These are phyloP conservation scores for Wickerhamomyces sydowiorum DNA, from an alignment of 805 yeast genomes.

Conservation along the genomic window DNA sequence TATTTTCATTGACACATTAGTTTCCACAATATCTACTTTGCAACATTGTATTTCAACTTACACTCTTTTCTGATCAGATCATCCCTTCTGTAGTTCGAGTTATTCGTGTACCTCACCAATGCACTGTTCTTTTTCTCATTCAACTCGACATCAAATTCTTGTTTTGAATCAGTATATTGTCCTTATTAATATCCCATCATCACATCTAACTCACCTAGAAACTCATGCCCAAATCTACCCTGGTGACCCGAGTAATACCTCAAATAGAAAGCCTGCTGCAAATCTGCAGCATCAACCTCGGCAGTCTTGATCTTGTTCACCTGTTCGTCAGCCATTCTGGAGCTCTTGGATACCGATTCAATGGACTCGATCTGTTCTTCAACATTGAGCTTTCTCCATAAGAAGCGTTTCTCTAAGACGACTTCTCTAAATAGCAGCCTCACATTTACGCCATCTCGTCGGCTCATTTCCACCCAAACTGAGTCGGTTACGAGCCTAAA, in stretches of 20 bases:
- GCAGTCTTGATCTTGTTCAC: slow-evolving; percentile 1
- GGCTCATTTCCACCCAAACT: no score
- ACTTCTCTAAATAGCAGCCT: neutral
- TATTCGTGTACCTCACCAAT: slow-evolving; percentile 35
- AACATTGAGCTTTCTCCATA: no score
- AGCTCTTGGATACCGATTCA: neutral
- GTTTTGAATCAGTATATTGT: neutral
- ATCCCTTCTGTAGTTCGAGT: slow-evolving; percentile 39
- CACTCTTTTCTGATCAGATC: slow-evolving; percentile 33
- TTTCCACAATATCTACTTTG: no score
- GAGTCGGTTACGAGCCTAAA: no score
- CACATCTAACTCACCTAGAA: slow-evolving; percentile 26
- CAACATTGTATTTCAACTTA: slow-evolving; percentile 10
- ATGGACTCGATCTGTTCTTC: no score
- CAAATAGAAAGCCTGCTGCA: slow-evolving; percentile 29
- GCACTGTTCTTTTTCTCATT: slow-evolving; percentile 26
- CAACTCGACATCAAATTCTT: slow-evolving; percentile 29
- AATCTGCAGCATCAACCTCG: slow-evolving; percentile 2
- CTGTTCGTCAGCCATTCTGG: neutral
- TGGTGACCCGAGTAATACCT: slow-evolving; percentile 38
- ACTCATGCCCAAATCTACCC: slow-evolving; percentile 42
- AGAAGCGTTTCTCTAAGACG: neutral
- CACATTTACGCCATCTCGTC: neutral
- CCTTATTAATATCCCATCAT: neutral
- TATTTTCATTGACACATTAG: slow-evolving; percentile 1